These are phyloP conservation scores for Penicillium lividum DNA, from an alignment of 495 filamentous ascomycete genomes.

Conservation along the genomic window DNA sequence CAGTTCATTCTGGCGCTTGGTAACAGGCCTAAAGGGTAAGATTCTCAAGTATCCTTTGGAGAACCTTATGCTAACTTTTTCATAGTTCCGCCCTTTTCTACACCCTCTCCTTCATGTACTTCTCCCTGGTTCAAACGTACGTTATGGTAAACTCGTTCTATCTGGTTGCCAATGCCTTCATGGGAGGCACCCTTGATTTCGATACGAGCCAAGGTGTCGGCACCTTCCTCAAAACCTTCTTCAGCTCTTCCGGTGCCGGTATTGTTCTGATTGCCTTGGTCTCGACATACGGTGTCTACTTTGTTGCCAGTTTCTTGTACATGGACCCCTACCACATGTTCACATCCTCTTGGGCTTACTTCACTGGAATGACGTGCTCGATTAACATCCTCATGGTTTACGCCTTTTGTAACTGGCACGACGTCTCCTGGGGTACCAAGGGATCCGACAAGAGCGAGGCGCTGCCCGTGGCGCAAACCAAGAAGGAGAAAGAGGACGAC, in stretches of 20 bases:
- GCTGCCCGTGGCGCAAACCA: conserved; percentile 80
- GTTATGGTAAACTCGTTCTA: conserved; percentile 84
- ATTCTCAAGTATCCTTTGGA: not conserved
- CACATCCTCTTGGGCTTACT: conserved; percentile 90
- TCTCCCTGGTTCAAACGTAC: conserved; percentile 84
- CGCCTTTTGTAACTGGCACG: conserved; percentile 99
- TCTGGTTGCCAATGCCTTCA: conserved; percentile 81
- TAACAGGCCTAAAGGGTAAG: conserved; percentile 86
- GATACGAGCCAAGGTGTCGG: conserved; percentile 49
- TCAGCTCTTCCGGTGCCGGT: conserved; percentile 66
- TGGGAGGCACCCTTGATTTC: conserved; percentile 53
- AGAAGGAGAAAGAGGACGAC: conserved; percentile 65
- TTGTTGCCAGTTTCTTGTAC: conserved; percentile 92
- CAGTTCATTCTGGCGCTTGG: conserved; percentile 96
- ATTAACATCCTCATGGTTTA: conserved; percentile 99
- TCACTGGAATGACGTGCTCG: conserved; percentile 90
- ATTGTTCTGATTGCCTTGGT: conserved; percentile 91
- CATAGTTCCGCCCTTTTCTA: conserved; percentile 67
- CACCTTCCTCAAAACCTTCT: conserved; percentile 70
- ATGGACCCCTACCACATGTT: conserved; percentile 99
- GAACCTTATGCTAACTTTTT: not conserved
- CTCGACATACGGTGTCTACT: conserved; percentile 95
- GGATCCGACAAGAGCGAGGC: conserved; percentile 95
- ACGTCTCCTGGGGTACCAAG: conserved; percentile 99
- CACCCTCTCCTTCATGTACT: conserved; percentile 84